Evolutionary conservation across 2,329 filamentous ascomycete species (phyloP).

Genomic region (Alternaria ethzedia): DNA sequence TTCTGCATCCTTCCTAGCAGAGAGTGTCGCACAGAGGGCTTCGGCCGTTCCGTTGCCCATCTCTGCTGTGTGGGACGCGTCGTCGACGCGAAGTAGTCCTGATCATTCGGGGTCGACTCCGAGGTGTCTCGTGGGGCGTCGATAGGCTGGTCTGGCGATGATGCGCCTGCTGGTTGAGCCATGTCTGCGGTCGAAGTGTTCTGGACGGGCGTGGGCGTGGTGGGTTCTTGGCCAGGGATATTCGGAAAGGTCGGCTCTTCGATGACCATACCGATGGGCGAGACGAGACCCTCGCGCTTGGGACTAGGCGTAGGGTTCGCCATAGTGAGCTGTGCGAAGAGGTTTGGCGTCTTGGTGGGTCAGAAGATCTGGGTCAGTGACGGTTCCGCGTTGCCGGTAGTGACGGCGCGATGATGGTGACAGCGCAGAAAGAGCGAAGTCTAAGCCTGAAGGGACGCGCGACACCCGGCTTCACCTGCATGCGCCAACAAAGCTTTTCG

Average conservation of each 20-base stretch:
- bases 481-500: slow-evolving; percentile 3
- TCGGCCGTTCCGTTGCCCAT: slow-evolving; percentile 41
- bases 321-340: slow-evolving; percentile 18
- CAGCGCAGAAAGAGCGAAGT: not conserved
- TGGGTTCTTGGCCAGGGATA: slow-evolving; percentile 16
- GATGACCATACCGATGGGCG: slow-evolving; percentile 28
- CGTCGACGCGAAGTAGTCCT: slow-evolving; percentile 2
- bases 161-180: not conserved
- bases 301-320: slow-evolving; percentile 16
- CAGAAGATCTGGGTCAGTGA: not conserved
- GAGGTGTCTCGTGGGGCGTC: not conserved
- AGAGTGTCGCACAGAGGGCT: slow-evolving; percentile 27
- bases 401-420: slow-evolving; percentile 5
- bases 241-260: slow-evolving; percentile 33
- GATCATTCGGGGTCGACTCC: not conserved
- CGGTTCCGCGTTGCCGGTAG: not conserved
- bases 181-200: not conserved
- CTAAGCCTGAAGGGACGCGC: not conserved
- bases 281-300: slow-evolving; percentile 8
- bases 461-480: slow-evolving; percentile 3
- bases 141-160: not conserved
- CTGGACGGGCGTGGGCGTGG: not conserved
- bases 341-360: not conserved
- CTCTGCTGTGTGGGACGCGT: slow-evolving; percentile 33
- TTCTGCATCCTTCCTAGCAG: slow-evolving; percentile 27